These are phyloP conservation scores for Fusarium fujikuroi DNA, from an alignment of 2,329 filamentous ascomycete genomes.

Conservation along the genomic window DNA sequence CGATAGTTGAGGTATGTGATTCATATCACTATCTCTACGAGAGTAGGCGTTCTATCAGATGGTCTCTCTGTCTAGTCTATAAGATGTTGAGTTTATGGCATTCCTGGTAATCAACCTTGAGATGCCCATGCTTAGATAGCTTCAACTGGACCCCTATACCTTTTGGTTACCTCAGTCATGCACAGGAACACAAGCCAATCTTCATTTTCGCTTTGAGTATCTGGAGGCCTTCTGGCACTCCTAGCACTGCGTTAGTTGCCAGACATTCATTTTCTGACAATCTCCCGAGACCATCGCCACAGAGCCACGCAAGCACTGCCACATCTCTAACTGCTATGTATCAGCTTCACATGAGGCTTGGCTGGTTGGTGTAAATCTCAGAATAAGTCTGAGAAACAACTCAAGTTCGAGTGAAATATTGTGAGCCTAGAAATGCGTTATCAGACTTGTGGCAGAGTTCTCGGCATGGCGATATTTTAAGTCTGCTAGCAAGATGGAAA, in stretches of 20 bases:
- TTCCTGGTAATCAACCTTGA: neutral
- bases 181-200: neutral
- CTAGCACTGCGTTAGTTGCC: neutral
- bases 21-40: neutral
- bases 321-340: neutral
- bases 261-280: neutral
- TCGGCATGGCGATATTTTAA: neutral
- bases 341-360: conserved; percentile 2
- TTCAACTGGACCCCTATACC: neutral
- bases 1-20: neutral
- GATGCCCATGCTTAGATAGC: neutral
- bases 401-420: neutral
- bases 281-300: conserved; percentile 23
- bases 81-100: neutral
- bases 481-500: neutral
- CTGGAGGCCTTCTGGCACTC: conserved; percentile 1
- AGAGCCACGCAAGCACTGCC: conserved; percentile 32
- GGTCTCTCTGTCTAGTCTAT: neutral
- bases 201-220: neutral
- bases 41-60: neutral
- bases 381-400: neutral
- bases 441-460: too few species aligned
- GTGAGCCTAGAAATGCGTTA: too few species aligned
- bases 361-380: neutral
- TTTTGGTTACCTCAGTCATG: neutral